Evolutionary conservation across 2,329 filamentous ascomycete genomes (phyloP).

Genomic region (Penicillium verrucosum): DNA sequence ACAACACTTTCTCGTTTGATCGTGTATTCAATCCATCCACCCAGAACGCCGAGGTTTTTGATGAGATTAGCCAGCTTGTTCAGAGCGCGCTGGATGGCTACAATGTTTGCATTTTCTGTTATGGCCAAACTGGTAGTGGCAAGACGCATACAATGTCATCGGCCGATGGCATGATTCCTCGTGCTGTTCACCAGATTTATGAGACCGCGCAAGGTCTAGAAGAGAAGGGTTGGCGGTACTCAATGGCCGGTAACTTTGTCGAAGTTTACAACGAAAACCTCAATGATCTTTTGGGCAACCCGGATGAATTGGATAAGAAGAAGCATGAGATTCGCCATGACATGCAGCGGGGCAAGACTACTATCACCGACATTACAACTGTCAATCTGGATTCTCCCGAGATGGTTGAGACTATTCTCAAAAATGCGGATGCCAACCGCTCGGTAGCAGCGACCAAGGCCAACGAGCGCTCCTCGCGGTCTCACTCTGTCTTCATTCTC

Average conservation of each 20-base stretch:
- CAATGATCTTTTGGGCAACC: constrained; percentile 77
- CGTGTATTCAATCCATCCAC: constrained; percentile 78
- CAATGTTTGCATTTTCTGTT: constrained; percentile 98
- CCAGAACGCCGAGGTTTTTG: constrained; percentile 83
- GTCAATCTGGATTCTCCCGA: constrained; percentile 74
- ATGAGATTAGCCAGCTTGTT: constrained; percentile 93
- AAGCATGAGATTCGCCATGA: constrained; percentile 91
- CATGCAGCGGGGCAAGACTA: constrained; percentile 73
- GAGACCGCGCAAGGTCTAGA: constrained; percentile 76
- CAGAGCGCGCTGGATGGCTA: constrained; percentile 96
- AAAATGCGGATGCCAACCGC: constrained; percentile 77
- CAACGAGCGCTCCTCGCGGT: constrained; percentile 90
- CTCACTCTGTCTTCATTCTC: constrained; percentile 93
- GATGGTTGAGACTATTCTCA: constrained; percentile 75
- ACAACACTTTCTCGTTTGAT: constrained; percentile 85
- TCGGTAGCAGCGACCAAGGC: constrained; percentile 96
- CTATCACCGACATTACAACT: constrained; percentile 73
- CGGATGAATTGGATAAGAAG: constrained; percentile 70
- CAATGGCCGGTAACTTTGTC: constrained; percentile 90
- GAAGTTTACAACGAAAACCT: constrained; percentile 99
- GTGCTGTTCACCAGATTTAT: constrained; percentile 91
- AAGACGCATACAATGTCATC: constrained; percentile 97
- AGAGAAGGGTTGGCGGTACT: constrained; percentile 92
- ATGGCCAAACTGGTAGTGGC: constrained; percentile 93
- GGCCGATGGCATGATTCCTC: constrained; percentile 88